Evolutionary conservation across 306 rosid genomes (phyloP).

Genomic region (Prunus mira): DNA sequence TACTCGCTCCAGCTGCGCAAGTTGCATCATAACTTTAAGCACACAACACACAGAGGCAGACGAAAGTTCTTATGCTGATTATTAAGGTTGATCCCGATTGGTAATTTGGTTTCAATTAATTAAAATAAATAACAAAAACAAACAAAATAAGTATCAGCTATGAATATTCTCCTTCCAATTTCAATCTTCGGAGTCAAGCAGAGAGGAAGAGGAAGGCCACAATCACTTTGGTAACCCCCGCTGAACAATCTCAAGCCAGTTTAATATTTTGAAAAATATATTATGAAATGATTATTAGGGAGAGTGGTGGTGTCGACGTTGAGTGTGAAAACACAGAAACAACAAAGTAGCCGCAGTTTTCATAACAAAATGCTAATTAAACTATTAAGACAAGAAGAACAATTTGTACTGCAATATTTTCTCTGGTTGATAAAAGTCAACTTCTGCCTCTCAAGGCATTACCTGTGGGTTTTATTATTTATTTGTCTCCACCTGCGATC

Average conservation of each 20-base stretch:
- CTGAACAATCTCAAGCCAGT: too few species aligned
- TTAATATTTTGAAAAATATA: background rate
- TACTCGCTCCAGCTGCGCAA: background rate
- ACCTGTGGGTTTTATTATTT: background rate
- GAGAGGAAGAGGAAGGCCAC: too few species aligned
- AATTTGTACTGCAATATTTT: too few species aligned
- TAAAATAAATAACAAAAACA: background rate
- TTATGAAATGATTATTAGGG: background rate
- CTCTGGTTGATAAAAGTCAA: background rate
- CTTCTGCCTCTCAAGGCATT: background rate
- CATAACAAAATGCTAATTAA: background rate
- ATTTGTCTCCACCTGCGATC: background rate
- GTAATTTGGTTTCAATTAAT: background rate
- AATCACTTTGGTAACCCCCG: too few species aligned
- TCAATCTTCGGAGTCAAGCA: too few species aligned
- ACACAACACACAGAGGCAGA: background rate
- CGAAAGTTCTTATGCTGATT: background rate
- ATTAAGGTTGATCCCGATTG: background rate
- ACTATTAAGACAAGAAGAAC: too few species aligned
- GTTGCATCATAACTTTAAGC: background rate
- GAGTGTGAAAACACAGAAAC: background rate
- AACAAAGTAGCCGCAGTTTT: background rate
- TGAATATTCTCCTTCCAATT: background rate
- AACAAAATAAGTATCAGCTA: background rate
- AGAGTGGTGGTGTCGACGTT: background rate